Percentiles rank a stretch among this genome's conserved stretches.
phyloP scores from a whole-genome alignment of 2,329 filamentous ascomycete genomes.

The Plenodomus lindquistii region DNA sequence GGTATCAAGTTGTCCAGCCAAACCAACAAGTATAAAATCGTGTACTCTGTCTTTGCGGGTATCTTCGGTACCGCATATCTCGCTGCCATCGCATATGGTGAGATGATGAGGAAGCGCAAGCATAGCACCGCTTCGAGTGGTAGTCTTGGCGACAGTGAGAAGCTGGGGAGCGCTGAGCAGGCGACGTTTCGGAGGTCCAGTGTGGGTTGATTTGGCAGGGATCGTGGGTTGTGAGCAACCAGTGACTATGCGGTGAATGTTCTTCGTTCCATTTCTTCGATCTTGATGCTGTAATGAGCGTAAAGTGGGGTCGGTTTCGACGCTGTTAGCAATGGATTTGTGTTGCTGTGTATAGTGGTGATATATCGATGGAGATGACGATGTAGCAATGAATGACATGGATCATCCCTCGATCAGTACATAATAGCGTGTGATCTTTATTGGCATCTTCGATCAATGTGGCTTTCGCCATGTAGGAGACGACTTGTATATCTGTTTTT shows the following conservation, averaged over 20 bases:
- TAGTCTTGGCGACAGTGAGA: not conserved
- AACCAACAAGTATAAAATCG: slow-evolving; percentile 38
- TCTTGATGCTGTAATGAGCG: not conserved
- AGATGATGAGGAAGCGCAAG: slow-evolving; percentile 4
- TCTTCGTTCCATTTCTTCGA: not conserved
- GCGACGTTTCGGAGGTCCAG: not conserved
- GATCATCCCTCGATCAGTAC: not conserved
- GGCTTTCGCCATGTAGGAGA: not conserved
- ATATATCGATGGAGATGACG: not conserved
- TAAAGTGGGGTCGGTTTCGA: not conserved
- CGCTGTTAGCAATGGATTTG: too few relatives aligned
- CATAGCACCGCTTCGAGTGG: not conserved
- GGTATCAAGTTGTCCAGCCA: slow-evolving; percentile 47
- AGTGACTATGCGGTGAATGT: not conserved
- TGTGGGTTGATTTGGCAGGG: not conserved
- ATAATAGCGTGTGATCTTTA: not conserved
- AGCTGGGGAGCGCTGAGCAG: not conserved
- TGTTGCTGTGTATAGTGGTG: not conserved
- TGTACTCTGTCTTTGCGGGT: slow-evolving; percentile 53
- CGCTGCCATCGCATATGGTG: slow-evolving; percentile 20
- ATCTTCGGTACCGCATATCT: slow-evolving; percentile 51
- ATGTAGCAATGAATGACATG: not conserved
- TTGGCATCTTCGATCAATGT: not conserved
- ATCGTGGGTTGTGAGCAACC: not conserved
- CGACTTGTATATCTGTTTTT: too few relatives aligned